Base-by-base conservation (phyloP, 2,329 filamentous ascomycete species). In the Exophiala mesophila region DNA sequence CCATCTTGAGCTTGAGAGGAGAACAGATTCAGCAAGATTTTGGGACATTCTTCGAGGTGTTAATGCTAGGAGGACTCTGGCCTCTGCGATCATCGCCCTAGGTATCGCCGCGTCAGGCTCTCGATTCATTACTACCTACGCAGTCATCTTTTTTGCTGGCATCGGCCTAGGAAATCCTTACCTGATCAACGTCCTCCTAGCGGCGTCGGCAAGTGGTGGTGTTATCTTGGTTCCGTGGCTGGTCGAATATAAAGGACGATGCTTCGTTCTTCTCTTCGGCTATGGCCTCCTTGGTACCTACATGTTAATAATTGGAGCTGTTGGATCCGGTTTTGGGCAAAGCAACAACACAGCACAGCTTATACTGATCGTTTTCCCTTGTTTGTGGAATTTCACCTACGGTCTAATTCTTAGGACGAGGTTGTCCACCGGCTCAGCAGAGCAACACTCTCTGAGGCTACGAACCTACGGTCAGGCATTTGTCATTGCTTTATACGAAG, bases 381-480 rank as follows among this genome's bases (percentile, higher is more conserved):
- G 29, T 31, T 16, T 31, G n/a, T 31, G 29, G 29, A 31, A 31
- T 16, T 31, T 31, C 17, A 16, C 17, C 29, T 31, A 31, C 17
- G 29, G 29, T 5, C 17, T 31, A 31, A 6, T 5, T 13, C 29
- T 31, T 16, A 31, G 29, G n/a, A 16, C 29, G 5, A 31, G 29
- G n/a, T 16, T 31, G n/a, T 12, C 29, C 29, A 31, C 29, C 5
- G 17, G 13, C 5, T 31, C 29, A 7, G 29, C 29, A 12, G 29
- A 31, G 29, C 29, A 31, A 16, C 29, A 31, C n/a, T 6, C 5
- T 31, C 7, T 31, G 5, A 12, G 29, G 13, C 29, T 31, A 16
- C 13, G 29, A 31, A 31, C 29, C 29, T 13, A 31, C 29, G 29
- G 29, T 7, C 29, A 31, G n/a, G 29, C 29, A 31, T 31, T 31